These are phyloP conservation scores for Phaeosphaeriaceae sp. DNA, from an alignment of 2,329 filamentous ascomycete species.

Conservation along the genomic window DNA sequence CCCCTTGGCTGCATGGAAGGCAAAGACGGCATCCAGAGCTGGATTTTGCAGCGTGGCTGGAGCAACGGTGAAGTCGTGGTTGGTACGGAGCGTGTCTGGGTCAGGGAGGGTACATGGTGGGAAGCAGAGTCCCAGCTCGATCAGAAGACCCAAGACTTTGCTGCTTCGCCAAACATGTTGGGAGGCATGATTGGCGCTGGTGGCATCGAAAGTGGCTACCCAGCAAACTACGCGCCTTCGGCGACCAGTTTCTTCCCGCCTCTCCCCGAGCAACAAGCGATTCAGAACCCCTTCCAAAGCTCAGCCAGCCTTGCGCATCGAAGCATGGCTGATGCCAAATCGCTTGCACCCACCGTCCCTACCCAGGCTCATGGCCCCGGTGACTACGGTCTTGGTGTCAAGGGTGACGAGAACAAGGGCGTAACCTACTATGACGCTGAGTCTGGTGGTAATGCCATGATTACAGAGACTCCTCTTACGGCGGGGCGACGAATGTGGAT, in stretches of 20 bases:
- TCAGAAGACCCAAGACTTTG: slow-evolving; percentile 70
- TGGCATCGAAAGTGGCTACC: slow-evolving; percentile 76
- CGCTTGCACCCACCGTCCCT: slow-evolving; percentile 64
- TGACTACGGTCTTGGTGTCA: slow-evolving; percentile 87
- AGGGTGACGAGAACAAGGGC: slow-evolving; percentile 72
- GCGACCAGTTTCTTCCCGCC: slow-evolving; percentile 72
- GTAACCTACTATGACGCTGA: slow-evolving; percentile 76
- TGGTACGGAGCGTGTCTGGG: slow-evolving; percentile 92
- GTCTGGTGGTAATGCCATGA: slow-evolving; percentile 75
- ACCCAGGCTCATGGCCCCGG: slow-evolving; percentile 62
- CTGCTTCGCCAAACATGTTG: slow-evolving; percentile 46
- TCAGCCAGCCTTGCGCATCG: slow-evolving; percentile 54
- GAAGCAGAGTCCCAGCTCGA: slow-evolving; percentile 97
- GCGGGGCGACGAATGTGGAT: slow-evolving; percentile 78
- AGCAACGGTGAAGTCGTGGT: slow-evolving; percentile 96
- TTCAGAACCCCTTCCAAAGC: slow-evolving; percentile 72
- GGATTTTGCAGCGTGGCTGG: slow-evolving; percentile 94
- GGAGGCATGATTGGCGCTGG: slow-evolving; percentile 62
- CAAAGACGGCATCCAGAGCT: slow-evolving; percentile 90
- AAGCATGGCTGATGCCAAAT: slow-evolving; percentile 51
- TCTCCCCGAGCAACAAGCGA: slow-evolving; percentile 63
- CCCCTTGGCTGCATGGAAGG: slow-evolving; percentile 87
- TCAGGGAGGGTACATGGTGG: slow-evolving; percentile 95
- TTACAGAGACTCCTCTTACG: slow-evolving; percentile 73
- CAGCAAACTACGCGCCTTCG: slow-evolving; percentile 60